Evolutionary conservation across 1,284 basidiomycete genomes (phyloP).

Genomic region (Apiotrichum porosum): DNA sequence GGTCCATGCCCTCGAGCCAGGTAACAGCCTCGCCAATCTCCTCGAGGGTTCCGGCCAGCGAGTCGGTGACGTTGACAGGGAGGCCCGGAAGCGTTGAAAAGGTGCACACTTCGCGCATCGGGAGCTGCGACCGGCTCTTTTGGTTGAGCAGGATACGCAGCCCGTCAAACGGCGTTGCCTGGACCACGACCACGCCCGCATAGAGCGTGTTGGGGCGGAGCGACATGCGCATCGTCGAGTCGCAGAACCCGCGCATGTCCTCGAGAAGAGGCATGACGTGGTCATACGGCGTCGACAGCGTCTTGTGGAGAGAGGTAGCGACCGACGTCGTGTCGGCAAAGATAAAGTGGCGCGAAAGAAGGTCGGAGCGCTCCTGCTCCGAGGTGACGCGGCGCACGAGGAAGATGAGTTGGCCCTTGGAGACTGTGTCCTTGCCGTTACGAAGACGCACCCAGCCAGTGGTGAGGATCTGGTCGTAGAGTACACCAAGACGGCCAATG

Average conservation of each 20-base stretch:
- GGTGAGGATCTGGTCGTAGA: constrained; percentile 51
- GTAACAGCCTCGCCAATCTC: constrained; percentile 47
- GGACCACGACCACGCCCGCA: constrained; percentile 47
- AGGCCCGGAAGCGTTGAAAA: constrained; percentile 19
- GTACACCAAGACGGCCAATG: constrained; percentile 46
- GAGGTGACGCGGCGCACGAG: constrained; percentile 47
- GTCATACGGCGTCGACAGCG: constrained; percentile 47
- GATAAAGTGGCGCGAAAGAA: constrained; percentile 47
- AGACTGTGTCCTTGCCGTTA: constrained; percentile 43
- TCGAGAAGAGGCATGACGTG: constrained; percentile 47
- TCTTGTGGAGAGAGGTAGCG: constrained; percentile 43
- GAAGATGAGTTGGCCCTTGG: constrained; percentile 51
- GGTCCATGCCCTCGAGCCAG: constrained; percentile 43
- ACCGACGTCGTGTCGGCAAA: constrained; percentile 49
- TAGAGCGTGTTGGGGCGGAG: constrained; percentile 47
- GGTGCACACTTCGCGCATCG: constrained; percentile 45
- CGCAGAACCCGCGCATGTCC: constrained; percentile 45
- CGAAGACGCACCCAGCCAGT: constrained; percentile 47
- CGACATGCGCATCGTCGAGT: constrained; percentile 35
- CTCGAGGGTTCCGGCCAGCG: constrained; percentile 37
- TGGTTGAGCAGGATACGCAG: constrained; percentile 47
- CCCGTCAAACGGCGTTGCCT: constrained; percentile 51
- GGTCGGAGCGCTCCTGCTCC: constrained; percentile 42
- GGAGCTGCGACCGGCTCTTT: constrained; percentile 46
- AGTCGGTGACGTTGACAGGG: constrained; percentile 11